Percentiles rank a stretch among this genome's conserved stretches.
Evolutionary conservation across 441 rosid species (phyloP).

Genomic region (Erodium trifolium): DNA sequence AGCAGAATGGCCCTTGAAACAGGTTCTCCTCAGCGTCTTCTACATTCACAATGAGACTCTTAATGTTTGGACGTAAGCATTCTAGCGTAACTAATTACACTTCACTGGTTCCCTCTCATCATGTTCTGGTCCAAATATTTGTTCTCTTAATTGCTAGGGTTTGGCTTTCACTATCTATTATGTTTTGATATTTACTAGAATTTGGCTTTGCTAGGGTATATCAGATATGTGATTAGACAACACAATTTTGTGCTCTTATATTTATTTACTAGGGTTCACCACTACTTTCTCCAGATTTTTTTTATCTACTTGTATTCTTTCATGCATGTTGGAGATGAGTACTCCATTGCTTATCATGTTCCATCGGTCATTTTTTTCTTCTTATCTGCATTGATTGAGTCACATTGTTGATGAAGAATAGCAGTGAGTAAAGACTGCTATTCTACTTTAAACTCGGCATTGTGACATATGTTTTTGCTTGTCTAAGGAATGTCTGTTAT

Average conservation of each 20-base stretch:
- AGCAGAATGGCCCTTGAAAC: slow-evolving; percentile 49
- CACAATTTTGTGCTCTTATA: not conserved
- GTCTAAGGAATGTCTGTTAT: too few relatives aligned
- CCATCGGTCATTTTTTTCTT: too few relatives aligned
- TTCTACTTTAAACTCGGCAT: too few relatives aligned
- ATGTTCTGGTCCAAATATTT: not conserved
- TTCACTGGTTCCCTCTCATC: not conserved
- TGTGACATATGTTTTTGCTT: too few relatives aligned
- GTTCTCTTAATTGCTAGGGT: not conserved
- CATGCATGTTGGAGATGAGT: too few relatives aligned
- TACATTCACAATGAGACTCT: slow-evolving; percentile 41
- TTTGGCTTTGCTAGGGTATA: not conserved
- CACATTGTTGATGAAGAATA: too few relatives aligned
- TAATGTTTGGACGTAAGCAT: slow-evolving; percentile 44
- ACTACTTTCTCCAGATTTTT: not conserved
- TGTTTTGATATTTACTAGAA: not conserved
- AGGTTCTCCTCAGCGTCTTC: slow-evolving; percentile 38
- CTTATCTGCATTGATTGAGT: too few relatives aligned
- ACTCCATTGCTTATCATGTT: too few relatives aligned
- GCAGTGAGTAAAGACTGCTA: too few relatives aligned
- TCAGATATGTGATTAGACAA: not conserved
- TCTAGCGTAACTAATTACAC: slow-evolving; percentile 2
- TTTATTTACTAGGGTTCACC: not conserved
- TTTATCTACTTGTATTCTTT: not conserved
- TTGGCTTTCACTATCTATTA: not conserved